These are phyloP conservation scores for Leccinum broughii DNA, from an alignment of 768 basidiomycete genomes.

Conservation along the genomic window DNA sequence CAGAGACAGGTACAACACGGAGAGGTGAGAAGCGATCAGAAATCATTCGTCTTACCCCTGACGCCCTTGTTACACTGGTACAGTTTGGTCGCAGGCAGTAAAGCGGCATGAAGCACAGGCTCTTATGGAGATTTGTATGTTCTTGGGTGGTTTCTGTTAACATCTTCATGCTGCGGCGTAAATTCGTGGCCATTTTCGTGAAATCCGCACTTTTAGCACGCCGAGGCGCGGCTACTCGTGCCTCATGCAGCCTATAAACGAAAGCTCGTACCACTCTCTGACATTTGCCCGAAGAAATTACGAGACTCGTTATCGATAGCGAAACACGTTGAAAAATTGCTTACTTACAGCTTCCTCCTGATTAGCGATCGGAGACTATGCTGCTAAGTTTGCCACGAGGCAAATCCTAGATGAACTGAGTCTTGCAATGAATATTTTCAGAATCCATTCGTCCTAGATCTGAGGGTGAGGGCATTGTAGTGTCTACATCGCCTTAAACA, in stretches of 20 bases:
- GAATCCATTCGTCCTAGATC: background rate
- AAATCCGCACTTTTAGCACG: background rate
- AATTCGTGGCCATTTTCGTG: background rate
- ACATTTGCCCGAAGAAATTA: background rate
- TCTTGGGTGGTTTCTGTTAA: background rate
- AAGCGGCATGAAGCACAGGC: background rate
- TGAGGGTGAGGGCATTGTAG: background rate
- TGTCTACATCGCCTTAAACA: background rate
- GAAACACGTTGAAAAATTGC: background rate
- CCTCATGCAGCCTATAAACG: background rate
- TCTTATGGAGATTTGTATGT: background rate
- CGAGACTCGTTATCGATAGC: background rate
- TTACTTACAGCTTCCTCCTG: background rate
- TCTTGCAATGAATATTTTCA: background rate
- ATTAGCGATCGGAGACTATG: background rate
- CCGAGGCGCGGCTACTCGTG: background rate
- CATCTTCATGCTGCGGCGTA: background rate
- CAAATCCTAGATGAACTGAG: background rate
- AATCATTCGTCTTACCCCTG: constrained; percentile 9
- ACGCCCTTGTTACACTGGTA: constrained; percentile 1
- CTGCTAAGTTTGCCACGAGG: background rate
- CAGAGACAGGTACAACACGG: background rate
- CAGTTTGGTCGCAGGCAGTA: constrained; percentile 3
- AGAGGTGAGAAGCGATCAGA: background rate
- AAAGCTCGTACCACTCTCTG: background rate